Evolutionary conservation across 2,329 filamentous ascomycete species (phyloP).

Genomic region (Cladosporium sp.): DNA sequence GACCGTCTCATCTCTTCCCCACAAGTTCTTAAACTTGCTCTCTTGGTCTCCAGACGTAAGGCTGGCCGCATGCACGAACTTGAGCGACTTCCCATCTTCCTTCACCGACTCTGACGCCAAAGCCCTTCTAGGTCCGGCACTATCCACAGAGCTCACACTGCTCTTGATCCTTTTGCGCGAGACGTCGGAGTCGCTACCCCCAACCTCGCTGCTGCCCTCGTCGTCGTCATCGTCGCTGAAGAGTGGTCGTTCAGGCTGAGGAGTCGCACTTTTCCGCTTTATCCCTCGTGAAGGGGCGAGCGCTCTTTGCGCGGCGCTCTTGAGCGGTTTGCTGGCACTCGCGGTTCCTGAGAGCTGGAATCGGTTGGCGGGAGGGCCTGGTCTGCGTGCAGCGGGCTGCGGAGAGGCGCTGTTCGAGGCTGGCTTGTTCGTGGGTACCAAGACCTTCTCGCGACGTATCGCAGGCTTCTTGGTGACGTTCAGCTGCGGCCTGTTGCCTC

Average conservation of each 20-base stretch:
- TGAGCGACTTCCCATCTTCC: conserved; percentile 22
- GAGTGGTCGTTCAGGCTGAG: conserved; percentile 21
- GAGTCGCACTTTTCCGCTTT: conserved; percentile 32
- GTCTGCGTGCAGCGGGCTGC: conserved; percentile 6
- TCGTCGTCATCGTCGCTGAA: conserved; percentile 28
- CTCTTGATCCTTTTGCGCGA: conserved; percentile 32
- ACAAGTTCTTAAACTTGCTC: conserved; percentile 45
- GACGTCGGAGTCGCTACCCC: conserved; percentile 28
- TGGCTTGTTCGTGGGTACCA: conserved; percentile 18
- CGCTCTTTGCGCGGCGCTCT: conserved; percentile 11
- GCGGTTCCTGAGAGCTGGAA: conserved; percentile 20
- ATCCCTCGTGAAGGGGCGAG: conserved; percentile 21
- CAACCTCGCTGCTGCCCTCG: conserved; percentile 25
- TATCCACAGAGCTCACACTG: conserved; percentile 29
- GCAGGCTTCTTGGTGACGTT: conserved; percentile 18
- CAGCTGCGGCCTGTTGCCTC: conserved; percentile 14
- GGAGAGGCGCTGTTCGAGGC: conserved; percentile 10
- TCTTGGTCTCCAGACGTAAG: conserved; percentile 35
- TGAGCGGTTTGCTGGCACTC: conserved; percentile 4
- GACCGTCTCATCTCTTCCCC: conserved; percentile 38
- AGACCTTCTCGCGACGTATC: conserved; percentile 22
- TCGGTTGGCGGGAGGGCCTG: conserved; percentile 15
- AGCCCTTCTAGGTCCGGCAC: conserved; percentile 18
- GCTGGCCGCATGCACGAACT: conserved; percentile 37
- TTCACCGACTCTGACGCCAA: conserved; percentile 14